These are phyloP conservation scores for Gillenia trifoliata DNA, from an alignment of 306 rosid species.

Conservation along the genomic window DNA sequence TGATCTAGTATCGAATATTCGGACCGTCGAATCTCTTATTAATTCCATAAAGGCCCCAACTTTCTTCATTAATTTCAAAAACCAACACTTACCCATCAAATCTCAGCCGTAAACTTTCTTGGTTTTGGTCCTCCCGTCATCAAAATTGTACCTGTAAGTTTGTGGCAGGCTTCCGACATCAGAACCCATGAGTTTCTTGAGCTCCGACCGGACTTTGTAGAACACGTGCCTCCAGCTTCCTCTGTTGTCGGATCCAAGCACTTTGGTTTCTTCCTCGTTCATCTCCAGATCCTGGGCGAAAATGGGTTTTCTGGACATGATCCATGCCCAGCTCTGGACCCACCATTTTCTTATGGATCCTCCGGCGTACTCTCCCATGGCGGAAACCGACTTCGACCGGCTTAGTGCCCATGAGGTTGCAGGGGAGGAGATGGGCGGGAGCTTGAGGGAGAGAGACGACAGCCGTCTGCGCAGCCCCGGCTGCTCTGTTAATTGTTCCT, in stretches of 20 bases:
- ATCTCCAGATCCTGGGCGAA: conserved; percentile 81
- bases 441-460: conserved; percentile 62
- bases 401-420: conserved; percentile 50
- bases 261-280: conserved; percentile 69
- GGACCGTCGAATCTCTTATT: no score
- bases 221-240: conserved; percentile 73
- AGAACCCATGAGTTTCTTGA: conserved; percentile 45
- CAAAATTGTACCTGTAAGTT: conserved; percentile 43
- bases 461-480: conserved; percentile 59
- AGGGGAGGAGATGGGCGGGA: conserved; percentile 42
- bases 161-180: conserved; percentile 60
- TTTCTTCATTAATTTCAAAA: neutral
- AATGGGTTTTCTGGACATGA: conserved; percentile 59
- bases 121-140: conserved; percentile 30
- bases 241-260: conserved; percentile 50
- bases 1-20: neutral
- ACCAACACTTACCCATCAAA: conserved; percentile 10
- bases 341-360: conserved; percentile 66
- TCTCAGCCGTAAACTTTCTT: conserved; percentile 12
- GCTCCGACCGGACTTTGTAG: conserved; percentile 63
- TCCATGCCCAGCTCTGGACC: conserved; percentile 78
- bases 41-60: neutral
- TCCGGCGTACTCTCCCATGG: conserved; percentile 63
- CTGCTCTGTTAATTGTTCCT: conserved; percentile 6
- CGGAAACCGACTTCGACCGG: conserved; percentile 63